Conservation (phyloP, 2,329 filamentous ascomycete species). For the Metarhizium album region DNA sequence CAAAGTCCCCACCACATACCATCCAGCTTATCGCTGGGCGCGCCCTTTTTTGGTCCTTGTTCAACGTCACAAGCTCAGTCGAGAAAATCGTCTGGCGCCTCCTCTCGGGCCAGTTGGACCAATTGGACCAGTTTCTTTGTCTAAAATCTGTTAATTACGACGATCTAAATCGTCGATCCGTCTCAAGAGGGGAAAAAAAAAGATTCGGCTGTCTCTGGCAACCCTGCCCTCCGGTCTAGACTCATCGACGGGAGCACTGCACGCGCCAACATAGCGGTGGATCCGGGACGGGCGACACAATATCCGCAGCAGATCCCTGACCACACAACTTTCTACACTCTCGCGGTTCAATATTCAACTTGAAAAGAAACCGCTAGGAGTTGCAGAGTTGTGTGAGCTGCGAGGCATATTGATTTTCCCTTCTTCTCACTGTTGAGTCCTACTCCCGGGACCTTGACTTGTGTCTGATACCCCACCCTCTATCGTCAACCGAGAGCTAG, state of each 20-base stretch:
- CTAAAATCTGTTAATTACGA: not conserved
- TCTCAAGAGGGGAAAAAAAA: not conserved
- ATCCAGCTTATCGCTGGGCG: not conserved
- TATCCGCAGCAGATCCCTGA: not conserved
- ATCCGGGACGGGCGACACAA: not conserved
- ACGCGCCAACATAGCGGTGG: not conserved
- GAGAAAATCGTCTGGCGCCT: not conserved
- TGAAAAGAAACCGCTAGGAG: not conserved
- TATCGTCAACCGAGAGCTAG: not conserved
- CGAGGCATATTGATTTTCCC: not conserved
- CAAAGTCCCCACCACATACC: not conserved
- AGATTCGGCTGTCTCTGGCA: not conserved
- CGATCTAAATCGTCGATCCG: not conserved
- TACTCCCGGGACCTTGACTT: not conserved
- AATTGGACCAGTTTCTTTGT: not conserved
- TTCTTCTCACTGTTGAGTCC: not conserved
- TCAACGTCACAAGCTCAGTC: not conserved
- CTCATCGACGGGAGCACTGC: not conserved
- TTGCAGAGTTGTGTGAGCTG: not conserved
- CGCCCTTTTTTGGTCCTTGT: not conserved
- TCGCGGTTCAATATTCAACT: not conserved
- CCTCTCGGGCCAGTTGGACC: too few relatives aligned
- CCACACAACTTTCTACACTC: not conserved
- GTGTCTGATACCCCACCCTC: not conserved
- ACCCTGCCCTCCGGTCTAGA: not conserved